phyloP scores from a whole-genome alignment of 176 grass and related monocot species.

The Zizania latifolia region DNA sequence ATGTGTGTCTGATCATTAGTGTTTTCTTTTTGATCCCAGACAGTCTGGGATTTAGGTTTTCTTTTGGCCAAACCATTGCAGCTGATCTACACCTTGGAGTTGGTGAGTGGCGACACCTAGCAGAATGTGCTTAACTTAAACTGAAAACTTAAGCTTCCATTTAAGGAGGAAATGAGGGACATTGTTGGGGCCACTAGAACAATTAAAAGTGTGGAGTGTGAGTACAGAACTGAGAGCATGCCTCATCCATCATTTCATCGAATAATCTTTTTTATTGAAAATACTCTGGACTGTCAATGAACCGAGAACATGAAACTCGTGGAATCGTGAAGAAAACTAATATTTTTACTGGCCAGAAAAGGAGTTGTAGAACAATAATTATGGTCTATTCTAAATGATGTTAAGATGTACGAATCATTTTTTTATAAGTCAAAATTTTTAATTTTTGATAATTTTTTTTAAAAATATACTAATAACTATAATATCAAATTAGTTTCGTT shows the following conservation, averaged over 20 bases:
- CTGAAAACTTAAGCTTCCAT: not conserved
- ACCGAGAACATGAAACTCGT: not conserved
- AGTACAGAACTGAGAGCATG: not conserved
- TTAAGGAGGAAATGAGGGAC: not conserved
- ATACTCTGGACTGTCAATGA: not conserved
- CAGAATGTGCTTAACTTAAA: not conserved
- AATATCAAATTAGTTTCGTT: too few species aligned
- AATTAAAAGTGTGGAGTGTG: not conserved
- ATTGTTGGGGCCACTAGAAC: not conserved
- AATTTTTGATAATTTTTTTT: too few species aligned
- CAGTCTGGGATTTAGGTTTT: not conserved
- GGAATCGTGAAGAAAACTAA: not conserved
- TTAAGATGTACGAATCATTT: too few species aligned
- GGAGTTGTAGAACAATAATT: not conserved
- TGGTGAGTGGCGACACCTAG: conserved; percentile 4
- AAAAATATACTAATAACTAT: too few species aligned
- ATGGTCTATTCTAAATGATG: not conserved
- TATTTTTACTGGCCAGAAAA: not conserved
- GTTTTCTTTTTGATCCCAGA: not conserved
- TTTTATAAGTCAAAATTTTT: too few species aligned
- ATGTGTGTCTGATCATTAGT: not conserved
- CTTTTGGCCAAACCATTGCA: not conserved
- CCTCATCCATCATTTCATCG: conserved; percentile 10
- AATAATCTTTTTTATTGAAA: not conserved
- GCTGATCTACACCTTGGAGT: not conserved